A percentile compares a stretch with the other conserved stretches of the same genome.
Evolutionary conservation across 2,329 filamentous ascomycete species (phyloP).

Genomic region (Aspergillus sp.): DNA sequence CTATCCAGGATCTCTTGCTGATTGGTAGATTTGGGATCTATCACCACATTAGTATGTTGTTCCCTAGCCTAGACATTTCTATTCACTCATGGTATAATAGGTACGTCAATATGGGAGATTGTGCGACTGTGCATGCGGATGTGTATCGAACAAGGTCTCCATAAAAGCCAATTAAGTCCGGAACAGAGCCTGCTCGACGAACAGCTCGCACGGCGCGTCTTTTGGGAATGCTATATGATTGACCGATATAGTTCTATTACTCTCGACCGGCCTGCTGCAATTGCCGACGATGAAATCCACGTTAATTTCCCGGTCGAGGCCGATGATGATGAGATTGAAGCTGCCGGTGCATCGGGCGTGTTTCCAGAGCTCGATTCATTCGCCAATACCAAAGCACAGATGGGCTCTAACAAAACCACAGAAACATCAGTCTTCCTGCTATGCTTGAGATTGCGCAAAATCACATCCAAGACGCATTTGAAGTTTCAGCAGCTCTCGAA

Average conservation of each 20-base stretch:
- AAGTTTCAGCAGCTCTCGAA: conserved; percentile 5
- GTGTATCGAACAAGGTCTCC: conserved; percentile 37
- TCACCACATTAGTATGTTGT: conserved; percentile 32
- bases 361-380: conserved; percentile 11
- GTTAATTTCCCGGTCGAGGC: conserved; percentile 32
- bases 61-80: not conserved
- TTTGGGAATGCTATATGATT: conserved; percentile 45
- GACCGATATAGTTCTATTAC: conserved; percentile 42
- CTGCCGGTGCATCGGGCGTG: conserved; percentile 9
- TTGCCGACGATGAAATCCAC: conserved; percentile 36
- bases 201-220: conserved; percentile 37
- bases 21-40: conserved; percentile 41
- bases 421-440: conserved; percentile 38
- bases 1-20: conserved; percentile 38
- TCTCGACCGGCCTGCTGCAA: conserved; percentile 39
- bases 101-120: conserved; percentile 38
- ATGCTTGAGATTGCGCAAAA: conserved; percentile 34
- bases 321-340: conserved; percentile 27
- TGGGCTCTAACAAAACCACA: conserved; percentile 7
- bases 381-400: not conserved
- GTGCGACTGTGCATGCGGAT: conserved; percentile 36
- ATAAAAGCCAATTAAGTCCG: conserved; percentile 7
- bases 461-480: conserved; percentile 31
- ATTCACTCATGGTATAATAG: not conserved
- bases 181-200: conserved; percentile 21